Conservation (phyloP, 202 grass and related monocot species). For the Setaria viridis region DNA sequence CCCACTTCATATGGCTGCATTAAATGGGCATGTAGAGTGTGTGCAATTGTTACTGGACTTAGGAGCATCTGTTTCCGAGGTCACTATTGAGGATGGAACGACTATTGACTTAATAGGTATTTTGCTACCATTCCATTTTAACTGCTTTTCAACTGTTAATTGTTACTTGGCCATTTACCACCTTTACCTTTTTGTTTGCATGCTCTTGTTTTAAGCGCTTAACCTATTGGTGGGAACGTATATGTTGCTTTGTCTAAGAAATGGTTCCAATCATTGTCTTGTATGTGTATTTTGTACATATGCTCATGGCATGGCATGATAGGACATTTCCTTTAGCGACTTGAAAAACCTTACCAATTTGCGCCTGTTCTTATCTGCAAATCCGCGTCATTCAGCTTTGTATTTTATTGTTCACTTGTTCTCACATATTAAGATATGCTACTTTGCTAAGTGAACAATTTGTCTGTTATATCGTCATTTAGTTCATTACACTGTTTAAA, state of each 20-base stretch:
- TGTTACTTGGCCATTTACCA: conserved; percentile 17
- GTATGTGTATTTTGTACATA: conserved; percentile 30
- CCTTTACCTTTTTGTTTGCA: neutral
- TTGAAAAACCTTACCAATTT: conserved; percentile 5
- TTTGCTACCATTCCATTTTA: conserved; percentile 14
- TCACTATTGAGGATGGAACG: conserved; percentile 77
- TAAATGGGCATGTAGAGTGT: conserved; percentile 83
- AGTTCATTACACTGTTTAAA: neutral
- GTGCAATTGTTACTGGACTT: conserved; percentile 81
- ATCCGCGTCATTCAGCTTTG: conserved; percentile 17
- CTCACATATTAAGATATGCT: conserved; percentile 14
- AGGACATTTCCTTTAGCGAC: neutral
- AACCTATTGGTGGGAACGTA: conserved; percentile 11
- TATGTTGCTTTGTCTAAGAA: conserved; percentile 16
- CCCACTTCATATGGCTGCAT: conserved; percentile 83
- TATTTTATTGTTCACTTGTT: conserved; percentile 17
- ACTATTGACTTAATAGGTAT: conserved; percentile 91
- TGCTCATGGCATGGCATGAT: neutral
- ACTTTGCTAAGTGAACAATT: conserved; percentile 14
- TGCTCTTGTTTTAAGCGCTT: conserved; percentile 23
- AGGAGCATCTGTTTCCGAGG: conserved; percentile 73
- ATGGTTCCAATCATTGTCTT: conserved; percentile 19
- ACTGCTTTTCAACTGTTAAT: conserved; percentile 28
- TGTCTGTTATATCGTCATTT: neutral
- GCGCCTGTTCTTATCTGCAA: conserved; percentile 1